Evolutionary conservation across 1,284 basidiomycete genomes (phyloP).

Genomic region (Cryptococcus neoformans): DNA sequence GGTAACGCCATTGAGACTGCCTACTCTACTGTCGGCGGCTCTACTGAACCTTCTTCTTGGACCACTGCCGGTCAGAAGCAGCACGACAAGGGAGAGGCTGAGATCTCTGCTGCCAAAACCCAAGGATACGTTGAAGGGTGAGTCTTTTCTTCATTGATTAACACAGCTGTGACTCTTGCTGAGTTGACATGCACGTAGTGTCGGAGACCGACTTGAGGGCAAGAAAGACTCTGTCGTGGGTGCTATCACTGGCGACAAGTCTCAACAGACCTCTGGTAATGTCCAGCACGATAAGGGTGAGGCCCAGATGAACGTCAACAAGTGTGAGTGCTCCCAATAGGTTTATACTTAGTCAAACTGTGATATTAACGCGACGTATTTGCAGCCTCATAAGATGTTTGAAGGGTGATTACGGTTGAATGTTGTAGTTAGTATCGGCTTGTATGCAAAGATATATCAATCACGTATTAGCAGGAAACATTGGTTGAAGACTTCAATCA

Average conservation of each 20-base stretch:
- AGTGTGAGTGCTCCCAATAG: conserved; percentile 12
- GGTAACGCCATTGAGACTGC: conserved; percentile 62
- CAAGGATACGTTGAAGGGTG: conserved; percentile 56
- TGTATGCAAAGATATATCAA: too few species aligned
- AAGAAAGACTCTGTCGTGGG: conserved; percentile 65
- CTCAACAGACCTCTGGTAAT: conserved; percentile 59
- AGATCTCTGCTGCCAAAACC: conserved; percentile 45
- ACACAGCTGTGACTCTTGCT: not conserved
- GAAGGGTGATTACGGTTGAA: not conserved
- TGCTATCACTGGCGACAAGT: conserved; percentile 62
- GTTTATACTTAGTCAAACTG: not conserved
- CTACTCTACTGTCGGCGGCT: conserved; percentile 44
- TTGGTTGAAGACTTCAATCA: too few species aligned
- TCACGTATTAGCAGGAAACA: too few species aligned
- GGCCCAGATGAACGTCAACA: conserved; percentile 34
- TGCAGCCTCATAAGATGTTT: not conserved
- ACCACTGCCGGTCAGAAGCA: conserved; percentile 58
- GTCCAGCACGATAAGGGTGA: conserved; percentile 58
- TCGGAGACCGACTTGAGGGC: conserved; percentile 59
- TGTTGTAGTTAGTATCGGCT: too few species aligned
- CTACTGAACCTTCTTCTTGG: conserved; percentile 26
- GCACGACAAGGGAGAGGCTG: conserved; percentile 61
- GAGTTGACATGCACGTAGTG: conserved; percentile 17
- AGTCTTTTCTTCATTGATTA: conserved; percentile 8
- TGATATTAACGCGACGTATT: not conserved